A percentile compares a stretch with the other conserved stretches of the same genome.
phyloP scores from a whole-genome alignment of 495 filamentous ascomycete genomes.

The Annulohypoxylon maeteangense region DNA sequence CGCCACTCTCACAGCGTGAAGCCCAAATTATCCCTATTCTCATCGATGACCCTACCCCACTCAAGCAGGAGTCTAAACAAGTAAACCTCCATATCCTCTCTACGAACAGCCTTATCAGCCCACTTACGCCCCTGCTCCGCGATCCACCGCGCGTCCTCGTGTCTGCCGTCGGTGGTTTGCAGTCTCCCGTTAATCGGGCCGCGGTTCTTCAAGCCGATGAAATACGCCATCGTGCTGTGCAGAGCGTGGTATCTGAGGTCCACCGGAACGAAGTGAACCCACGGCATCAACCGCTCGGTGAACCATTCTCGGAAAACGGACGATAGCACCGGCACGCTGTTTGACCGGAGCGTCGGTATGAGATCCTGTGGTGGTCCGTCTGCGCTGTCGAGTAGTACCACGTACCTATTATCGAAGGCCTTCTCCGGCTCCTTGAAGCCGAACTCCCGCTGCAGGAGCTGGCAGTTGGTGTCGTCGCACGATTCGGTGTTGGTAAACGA shows the following conservation, averaged over 20 bases:
- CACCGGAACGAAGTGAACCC: conserved; percentile 82
- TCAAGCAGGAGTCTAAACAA: conserved; percentile 81
- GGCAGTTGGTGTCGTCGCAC: conserved; percentile 63
- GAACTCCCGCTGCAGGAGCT: conserved; percentile 62
- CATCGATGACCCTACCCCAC: conserved; percentile 74
- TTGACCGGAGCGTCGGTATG: conserved; percentile 71
- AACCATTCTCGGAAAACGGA: conserved; percentile 80
- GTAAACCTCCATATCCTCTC: conserved; percentile 87
- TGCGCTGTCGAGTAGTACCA: conserved; percentile 75
- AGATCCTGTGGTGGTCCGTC: conserved; percentile 72
- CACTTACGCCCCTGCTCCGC: conserved; percentile 73
- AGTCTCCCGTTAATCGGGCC: conserved; percentile 61
- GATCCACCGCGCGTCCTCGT: conserved; percentile 64
- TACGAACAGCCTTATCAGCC: conserved; percentile 71
- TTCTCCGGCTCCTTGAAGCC: conserved; percentile 56
- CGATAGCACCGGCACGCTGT: conserved; percentile 70
- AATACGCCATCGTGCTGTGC: conserved; percentile 73
- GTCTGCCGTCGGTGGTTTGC: conserved; percentile 46
- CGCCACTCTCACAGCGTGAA: conserved; percentile 51
- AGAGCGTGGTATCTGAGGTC: conserved; percentile 74
- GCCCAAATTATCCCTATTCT: conserved; percentile 67
- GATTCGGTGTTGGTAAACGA: conserved; percentile 62
- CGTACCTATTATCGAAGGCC: conserved; percentile 58
- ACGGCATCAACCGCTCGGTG: conserved; percentile 73
- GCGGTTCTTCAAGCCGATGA: conserved; percentile 55